These are phyloP conservation scores for Curvularia sp. DNA, from an alignment of 2,329 filamentous ascomycete species.

Conservation along the genomic window DNA sequence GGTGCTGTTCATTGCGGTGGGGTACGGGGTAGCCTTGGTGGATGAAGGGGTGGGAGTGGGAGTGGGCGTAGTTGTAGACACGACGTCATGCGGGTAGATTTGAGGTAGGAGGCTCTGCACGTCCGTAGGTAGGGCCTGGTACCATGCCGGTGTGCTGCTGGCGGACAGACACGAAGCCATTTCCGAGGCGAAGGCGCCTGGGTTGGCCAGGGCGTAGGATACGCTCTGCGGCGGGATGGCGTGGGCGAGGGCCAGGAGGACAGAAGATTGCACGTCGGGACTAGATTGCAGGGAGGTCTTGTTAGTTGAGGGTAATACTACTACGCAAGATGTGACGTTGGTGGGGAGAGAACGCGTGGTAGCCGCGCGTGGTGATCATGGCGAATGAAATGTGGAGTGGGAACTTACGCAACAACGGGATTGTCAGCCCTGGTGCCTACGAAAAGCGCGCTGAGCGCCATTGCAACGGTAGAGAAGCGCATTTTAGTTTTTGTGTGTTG, in stretches of 20 bases:
- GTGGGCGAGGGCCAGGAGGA: conserved; percentile 54
- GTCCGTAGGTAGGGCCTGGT: conserved; percentile 53
- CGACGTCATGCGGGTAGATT: conserved; percentile 38
- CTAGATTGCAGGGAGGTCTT: conserved; percentile 15
- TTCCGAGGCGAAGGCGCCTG: conserved; percentile 50
- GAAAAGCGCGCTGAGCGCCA: conserved; percentile 40
- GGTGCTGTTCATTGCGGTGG: conserved; percentile 14
- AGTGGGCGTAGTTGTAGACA: conserved; percentile 30
- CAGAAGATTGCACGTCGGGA: conserved; percentile 43
- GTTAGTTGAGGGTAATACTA: conserved; percentile 16
- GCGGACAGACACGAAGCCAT: conserved; percentile 54
- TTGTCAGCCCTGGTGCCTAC: conserved; percentile 38
- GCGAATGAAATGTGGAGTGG: conserved; percentile 2
- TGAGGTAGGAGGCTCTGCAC: conserved; percentile 54
- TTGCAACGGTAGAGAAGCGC: conserved; percentile 39
- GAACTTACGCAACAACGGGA: conserved; percentile 34
- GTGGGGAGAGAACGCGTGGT: conserved; percentile 3
- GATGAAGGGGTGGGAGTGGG: conserved; percentile 16
- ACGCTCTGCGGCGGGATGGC: conserved; percentile 54
- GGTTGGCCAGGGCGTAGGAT: conserved; percentile 52
- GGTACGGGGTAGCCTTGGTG: conserved; percentile 2
- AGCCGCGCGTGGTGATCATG: conserved; percentile 4
- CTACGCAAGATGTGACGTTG: neutral
- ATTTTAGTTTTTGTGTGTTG: conserved; percentile 26
- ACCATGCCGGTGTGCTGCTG: conserved; percentile 55